These are phyloP conservation scores for Vigna angularis DNA, from an alignment of 306 rosid genomes.

Conservation along the genomic window DNA sequence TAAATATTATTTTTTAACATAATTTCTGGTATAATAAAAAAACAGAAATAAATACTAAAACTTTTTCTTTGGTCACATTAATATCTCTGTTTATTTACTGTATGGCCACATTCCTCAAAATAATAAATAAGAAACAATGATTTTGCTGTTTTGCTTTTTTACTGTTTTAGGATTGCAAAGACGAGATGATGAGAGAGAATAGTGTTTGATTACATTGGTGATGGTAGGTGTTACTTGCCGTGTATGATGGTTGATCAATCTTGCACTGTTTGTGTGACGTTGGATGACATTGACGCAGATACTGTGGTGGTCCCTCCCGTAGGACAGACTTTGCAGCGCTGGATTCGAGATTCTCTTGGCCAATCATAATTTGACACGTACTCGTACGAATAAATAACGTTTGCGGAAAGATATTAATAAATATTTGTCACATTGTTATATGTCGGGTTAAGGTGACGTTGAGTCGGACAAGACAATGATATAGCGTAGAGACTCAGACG, in stretches of 20 bases:
- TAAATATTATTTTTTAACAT: no score
- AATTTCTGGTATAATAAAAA: no score
- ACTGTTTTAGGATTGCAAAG: neutral
- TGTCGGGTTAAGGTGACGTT: slow-evolving; percentile 68
- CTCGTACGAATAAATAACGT: neutral
- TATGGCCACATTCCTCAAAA: no score
- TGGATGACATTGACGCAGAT: slow-evolving; percentile 58
- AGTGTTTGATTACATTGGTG: neutral
- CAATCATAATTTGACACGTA: slow-evolving; percentile 47
- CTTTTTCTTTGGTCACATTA: no score
- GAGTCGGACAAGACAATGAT: slow-evolving; percentile 53
- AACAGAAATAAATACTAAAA: no score
- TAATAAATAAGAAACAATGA: neutral
- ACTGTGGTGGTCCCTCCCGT: slow-evolving; percentile 58
- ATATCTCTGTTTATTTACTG: no score
- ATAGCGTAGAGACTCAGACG: slow-evolving; percentile 46
- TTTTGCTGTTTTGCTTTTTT: neutral
- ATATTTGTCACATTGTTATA: slow-evolving; percentile 44
- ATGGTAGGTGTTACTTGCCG: slow-evolving; percentile 48
- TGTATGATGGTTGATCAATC: slow-evolving; percentile 49
- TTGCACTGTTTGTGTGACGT: slow-evolving; percentile 51
- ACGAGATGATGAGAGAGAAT: neutral
- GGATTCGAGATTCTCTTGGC: slow-evolving; percentile 41
- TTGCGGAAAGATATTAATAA: slow-evolving; percentile 45
- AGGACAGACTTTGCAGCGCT: slow-evolving; percentile 18